Percentiles rank a stretch among this genome's conserved stretches.
These are phyloP conservation scores for Margaritispora aquatica DNA, from an alignment of 495 filamentous ascomycete genomes.

Conservation along the genomic window DNA sequence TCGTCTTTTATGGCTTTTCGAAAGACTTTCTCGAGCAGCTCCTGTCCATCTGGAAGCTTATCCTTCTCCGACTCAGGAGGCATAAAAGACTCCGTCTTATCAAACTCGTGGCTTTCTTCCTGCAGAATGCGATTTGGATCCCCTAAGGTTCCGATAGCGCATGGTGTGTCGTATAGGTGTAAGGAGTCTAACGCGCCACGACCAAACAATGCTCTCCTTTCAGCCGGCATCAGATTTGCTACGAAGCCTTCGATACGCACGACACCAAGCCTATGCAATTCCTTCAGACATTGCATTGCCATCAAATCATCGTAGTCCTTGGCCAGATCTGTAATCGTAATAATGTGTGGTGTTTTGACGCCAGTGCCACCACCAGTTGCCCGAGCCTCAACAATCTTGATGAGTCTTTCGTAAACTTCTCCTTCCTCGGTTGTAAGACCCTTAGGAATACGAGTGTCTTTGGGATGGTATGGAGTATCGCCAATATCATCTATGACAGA, in stretches of 20 bases:
- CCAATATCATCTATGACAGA: not conserved
- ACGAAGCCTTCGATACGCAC: conserved; percentile 18
- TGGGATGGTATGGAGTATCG: not conserved
- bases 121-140: conserved; percentile 3
- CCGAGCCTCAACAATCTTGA: not conserved
- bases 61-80: not conserved
- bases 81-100: conserved; percentile 8
- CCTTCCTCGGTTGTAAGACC: conserved; percentile 10
- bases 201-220: conserved; percentile 11
- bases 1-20: conserved; percentile 1
- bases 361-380: not conserved
- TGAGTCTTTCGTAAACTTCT: conserved; percentile 11
- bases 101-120: conserved; percentile 13
- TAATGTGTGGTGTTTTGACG: conserved; percentile 6
- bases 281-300: conserved; percentile 14
- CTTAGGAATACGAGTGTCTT: conserved; percentile 4
- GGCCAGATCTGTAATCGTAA: conserved; percentile 19
- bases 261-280: conserved; percentile 18
- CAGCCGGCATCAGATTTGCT: conserved; percentile 17
- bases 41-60: conserved; percentile 6
- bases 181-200: conserved; percentile 21
- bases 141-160: conserved; percentile 15
- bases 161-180: conserved; percentile 10
- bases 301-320: conserved; percentile 21
- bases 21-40: conserved; percentile 11